A percentile compares a stretch with the other conserved stretches of the same genome.
Evolutionary conservation across 1,284 basidiomycete species (phyloP).

Genomic region (Gomphus bonarii): DNA sequence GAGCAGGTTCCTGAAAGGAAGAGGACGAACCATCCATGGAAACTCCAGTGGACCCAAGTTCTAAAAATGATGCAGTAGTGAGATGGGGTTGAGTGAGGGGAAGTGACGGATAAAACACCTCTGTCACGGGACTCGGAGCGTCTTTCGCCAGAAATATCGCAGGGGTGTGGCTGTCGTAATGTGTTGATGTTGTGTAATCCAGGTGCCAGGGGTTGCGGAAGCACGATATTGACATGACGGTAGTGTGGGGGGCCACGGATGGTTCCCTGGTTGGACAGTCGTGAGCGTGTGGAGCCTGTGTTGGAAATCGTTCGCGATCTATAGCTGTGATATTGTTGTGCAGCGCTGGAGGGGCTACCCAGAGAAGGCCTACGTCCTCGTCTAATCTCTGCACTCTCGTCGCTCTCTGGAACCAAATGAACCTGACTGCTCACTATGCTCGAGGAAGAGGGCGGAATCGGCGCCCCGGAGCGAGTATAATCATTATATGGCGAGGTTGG

Average conservation of each 20-base stretch:
- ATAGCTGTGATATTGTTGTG: neutral
- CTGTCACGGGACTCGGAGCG: neutral
- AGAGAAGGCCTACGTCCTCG: neutral
- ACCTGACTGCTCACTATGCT: slow-evolving; percentile 6
- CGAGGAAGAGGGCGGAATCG: neutral
- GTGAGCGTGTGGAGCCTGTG: neutral
- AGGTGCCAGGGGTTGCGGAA: slow-evolving; percentile 44
- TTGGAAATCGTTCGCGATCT: neutral
- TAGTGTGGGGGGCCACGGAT: slow-evolving; percentile 27
- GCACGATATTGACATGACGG: slow-evolving; percentile 43
- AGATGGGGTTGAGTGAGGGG: neutral
- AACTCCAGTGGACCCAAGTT: neutral
- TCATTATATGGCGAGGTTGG: neutral
- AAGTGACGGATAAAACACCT: neutral
- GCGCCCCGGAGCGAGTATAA: neutral
- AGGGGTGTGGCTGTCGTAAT: neutral
- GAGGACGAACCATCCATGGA: neutral
- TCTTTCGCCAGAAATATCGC: neutral
- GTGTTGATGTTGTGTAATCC: slow-evolving; percentile 17
- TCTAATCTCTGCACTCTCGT: neutral
- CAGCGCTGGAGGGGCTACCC: neutral
- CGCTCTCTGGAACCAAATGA: neutral
- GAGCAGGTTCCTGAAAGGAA: neutral
- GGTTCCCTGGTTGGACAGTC: neutral
- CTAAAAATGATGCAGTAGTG: neutral